These are phyloP conservation scores for Gentiana dahurica DNA, from an alignment of 257 asterid species.

Conservation along the genomic window DNA sequence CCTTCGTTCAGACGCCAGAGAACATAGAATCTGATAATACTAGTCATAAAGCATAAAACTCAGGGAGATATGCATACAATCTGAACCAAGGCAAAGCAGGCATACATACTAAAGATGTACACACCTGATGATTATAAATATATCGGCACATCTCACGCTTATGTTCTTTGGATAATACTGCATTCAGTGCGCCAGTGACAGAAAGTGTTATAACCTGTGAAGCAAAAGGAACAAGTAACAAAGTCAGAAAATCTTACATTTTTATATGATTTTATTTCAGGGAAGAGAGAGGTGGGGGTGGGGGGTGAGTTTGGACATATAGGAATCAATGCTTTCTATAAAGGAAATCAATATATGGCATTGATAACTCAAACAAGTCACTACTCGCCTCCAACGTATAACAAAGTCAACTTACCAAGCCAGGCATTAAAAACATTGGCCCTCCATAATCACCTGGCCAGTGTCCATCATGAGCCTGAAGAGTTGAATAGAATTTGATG, in stretches of 20 bases:
- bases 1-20: too few species aligned
- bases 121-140: slow-evolving; percentile 62
- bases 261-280: too few species aligned
- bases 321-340: not conserved
- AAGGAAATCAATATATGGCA: not conserved
- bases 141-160: slow-evolving; percentile 50
- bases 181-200: slow-evolving; percentile 35
- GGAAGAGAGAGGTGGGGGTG: not conserved
- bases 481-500: slow-evolving; percentile 34
- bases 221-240: not conserved
- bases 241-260: not conserved
- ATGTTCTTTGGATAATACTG: slow-evolving; percentile 36
- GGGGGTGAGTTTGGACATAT: not conserved
- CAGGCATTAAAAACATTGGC: slow-evolving; percentile 64
- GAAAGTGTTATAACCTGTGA: slow-evolving; percentile 44
- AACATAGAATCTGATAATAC: too few species aligned
- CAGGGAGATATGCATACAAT: not conserved
- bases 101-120: not conserved
- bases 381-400: too few species aligned
- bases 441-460: slow-evolving; percentile 83
- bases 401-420: slow-evolving; percentile 27
- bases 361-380: too few species aligned
- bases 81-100: not conserved
- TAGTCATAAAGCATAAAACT: not conserved
- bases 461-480: slow-evolving; percentile 73